Base-by-base conservation (phyloP, 2,329 filamentous ascomycete genomes). In the Pseudogymnoascus sp. region DNA sequence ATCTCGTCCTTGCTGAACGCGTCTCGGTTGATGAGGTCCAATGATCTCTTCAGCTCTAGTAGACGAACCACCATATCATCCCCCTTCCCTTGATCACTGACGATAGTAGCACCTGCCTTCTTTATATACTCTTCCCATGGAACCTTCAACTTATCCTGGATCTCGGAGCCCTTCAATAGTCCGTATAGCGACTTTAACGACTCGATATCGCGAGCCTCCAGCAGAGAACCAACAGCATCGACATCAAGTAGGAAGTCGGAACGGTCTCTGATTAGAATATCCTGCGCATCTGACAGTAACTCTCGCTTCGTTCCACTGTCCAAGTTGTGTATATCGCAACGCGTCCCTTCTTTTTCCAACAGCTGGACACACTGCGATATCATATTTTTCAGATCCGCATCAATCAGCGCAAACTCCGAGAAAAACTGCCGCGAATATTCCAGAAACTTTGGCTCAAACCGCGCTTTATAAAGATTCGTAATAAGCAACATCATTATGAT, bases 61-160 rank as follows among this genome's bases (percentile, higher is more conserved):
- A 99, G 79, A 35, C 90, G 85, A 4, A 91, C 78, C 1, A 99
- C 87, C 93, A 99, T 97, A 60, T 92, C 86, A 17, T 92, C 87
- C 59, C 88, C 87, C 38, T 88, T 85, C 35, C 87, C 85, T 60
- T 88, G 88, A 71, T 96, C 90, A 65, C 89, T 87, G 4, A 97
- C 88, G 64, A 99, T 93, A 1, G 75, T 76, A 0, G 87, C 84
- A 0, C 95, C 95, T 4, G 90, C 85, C 21, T 82, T 79, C 60
- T 87, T 82, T 62, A 97, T 93, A 77, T 95, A 96, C 35, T 83
- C 82, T 68, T 85, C 84, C 80, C 96, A 97, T 0, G 91, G 85
- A 3, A 79, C 73, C 68, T 86, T 88, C 42, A 99, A 78, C 65
- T 85, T 83, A 68, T 82, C 81, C 28, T 91, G 88, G 7, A 96